Conservation (phyloP, 495 filamentous ascomycete species). For the Oleoguttula mirabilis region DNA sequence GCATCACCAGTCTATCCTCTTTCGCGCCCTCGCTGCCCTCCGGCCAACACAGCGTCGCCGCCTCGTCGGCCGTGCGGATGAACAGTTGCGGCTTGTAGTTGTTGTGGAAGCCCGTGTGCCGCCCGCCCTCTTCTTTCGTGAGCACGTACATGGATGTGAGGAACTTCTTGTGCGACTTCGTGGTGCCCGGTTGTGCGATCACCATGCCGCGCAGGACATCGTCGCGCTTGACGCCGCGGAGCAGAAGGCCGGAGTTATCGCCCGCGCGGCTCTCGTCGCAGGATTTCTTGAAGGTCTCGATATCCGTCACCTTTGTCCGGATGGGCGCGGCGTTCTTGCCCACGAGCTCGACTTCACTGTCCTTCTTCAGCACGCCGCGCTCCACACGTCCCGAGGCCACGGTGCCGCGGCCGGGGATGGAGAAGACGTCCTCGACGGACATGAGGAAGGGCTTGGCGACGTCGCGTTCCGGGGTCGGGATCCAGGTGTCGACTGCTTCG, state of each 20-base stretch:
- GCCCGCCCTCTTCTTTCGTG: slow-evolving; percentile 93
- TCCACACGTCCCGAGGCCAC: slow-evolving; percentile 95
- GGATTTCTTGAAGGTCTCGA: slow-evolving; percentile 99
- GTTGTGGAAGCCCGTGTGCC: slow-evolving; percentile 80
- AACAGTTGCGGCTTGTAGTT: slow-evolving; percentile 96
- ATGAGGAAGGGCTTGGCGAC: slow-evolving; percentile 97
- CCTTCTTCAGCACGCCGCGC: slow-evolving; percentile 84
- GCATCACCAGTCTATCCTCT: slow-evolving; percentile 68
- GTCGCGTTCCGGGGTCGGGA: slow-evolving; percentile 82
- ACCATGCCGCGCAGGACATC: slow-evolving; percentile 93
- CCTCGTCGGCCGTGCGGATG: slow-evolving; percentile 87
- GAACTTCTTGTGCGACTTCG: slow-evolving; percentile 79
- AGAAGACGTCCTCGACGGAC: slow-evolving; percentile 98
- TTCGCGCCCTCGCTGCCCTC: slow-evolving; percentile 54
- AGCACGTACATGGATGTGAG: slow-evolving; percentile 91
- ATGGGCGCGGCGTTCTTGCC: slow-evolving; percentile 65
- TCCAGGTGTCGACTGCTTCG: slow-evolving; percentile 86
- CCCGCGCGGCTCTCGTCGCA: slow-evolving; percentile 87
- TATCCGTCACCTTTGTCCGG: slow-evolving; percentile 98
- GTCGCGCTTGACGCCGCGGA: slow-evolving; percentile 88
- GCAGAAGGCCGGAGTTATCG: slow-evolving; percentile 95
- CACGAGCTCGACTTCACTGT: slow-evolving; percentile 83
- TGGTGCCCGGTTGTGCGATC: slow-evolving; percentile 60
- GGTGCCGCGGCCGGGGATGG: slow-evolving; percentile 92
- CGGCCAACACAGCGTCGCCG: slow-evolving; percentile 68